Conservation (phyloP, 148 eudicot genomes). For the Fagopyrum homotropicum region DNA sequence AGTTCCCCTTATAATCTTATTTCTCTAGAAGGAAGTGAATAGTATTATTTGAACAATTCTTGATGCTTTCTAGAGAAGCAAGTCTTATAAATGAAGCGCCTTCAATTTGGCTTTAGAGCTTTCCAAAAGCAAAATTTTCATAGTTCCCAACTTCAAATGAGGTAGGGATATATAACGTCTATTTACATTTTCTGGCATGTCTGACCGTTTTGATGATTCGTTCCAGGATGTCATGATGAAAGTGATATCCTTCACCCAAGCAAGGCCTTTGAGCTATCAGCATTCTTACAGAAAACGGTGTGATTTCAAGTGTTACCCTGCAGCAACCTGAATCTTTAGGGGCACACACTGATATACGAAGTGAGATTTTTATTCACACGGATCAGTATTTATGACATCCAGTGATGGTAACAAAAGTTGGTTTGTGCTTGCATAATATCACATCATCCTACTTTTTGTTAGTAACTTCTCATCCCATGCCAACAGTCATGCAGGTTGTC, state of each 20-base stretch:
- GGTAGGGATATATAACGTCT: neutral
- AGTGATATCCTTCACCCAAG: conserved; percentile 91
- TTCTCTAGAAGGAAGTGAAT: neutral
- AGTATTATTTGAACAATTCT: neutral
- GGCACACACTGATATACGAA: conserved; percentile 94
- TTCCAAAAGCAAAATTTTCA: neutral
- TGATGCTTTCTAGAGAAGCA: neutral
- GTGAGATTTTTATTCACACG: conserved; percentile 22
- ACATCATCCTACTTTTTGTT: neutral
- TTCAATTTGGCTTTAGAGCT: neutral
- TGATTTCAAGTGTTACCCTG: conserved; percentile 90
- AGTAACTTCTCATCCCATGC: neutral
- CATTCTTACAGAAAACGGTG: conserved; percentile 87
- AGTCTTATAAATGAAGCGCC: neutral
- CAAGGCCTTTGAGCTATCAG: conserved; percentile 96
- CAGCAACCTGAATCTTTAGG: conserved; percentile 96
- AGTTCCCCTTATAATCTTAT: neutral
- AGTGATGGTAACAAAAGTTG: neutral
- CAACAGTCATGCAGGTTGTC: neutral
- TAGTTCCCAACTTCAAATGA: neutral
- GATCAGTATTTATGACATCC: neutral
- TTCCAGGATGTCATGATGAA: conserved; percentile 90
- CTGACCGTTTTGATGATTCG: conserved; percentile 13
- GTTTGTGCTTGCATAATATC: neutral
- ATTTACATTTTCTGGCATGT: neutral